Evolutionary conservation across 1,284 basidiomycete genomes (phyloP).

Genomic region (Irpex sp.): DNA sequence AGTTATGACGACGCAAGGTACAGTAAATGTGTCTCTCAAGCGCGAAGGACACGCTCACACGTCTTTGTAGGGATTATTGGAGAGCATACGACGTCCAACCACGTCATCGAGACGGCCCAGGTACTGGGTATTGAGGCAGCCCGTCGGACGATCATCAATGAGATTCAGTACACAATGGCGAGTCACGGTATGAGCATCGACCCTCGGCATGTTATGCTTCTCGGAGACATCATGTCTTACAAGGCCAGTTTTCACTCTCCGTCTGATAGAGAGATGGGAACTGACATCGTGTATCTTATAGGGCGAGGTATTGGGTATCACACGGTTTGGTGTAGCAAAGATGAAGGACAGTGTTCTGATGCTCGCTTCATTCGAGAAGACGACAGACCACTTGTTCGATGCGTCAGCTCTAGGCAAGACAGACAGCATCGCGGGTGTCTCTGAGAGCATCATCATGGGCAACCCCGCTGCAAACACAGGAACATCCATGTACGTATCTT

Average conservation of each 20-base stretch:
- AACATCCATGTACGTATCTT: conserved; percentile 77
- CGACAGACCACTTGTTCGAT: conserved; percentile 98
- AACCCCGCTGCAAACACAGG: conserved; percentile 96
- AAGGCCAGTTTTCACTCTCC: conserved; percentile 53
- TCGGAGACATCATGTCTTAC: conserved; percentile 99
- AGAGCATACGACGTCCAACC: conserved; percentile 91
- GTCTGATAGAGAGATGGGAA: not conserved
- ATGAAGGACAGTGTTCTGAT: conserved; percentile 99
- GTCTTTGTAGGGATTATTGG: conserved; percentile 77
- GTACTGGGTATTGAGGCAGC: conserved; percentile 98
- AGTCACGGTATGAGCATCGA: conserved; percentile 99
- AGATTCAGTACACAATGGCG: conserved; percentile 97
- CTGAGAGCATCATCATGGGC: conserved; percentile 99
- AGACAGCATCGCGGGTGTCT: conserved; percentile 94
- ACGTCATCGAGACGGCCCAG: conserved; percentile 93
- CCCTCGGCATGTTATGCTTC: conserved; percentile 96
- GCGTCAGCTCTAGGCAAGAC: conserved; percentile 96
- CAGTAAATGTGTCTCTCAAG: conserved; percentile 13
- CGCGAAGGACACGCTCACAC: not conserved
- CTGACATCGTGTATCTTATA: conserved; percentile 25
- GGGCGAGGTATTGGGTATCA: conserved; percentile 98
- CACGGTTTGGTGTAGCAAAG: conserved; percentile 99
- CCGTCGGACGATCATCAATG: conserved; percentile 90
- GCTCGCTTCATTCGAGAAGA: conserved; percentile 99
- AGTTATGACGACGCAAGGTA: conserved; percentile 97